Evolutionary conservation across 306 rosid species (phyloP).

Genomic region (Hippophae gyantsensis): DNA sequence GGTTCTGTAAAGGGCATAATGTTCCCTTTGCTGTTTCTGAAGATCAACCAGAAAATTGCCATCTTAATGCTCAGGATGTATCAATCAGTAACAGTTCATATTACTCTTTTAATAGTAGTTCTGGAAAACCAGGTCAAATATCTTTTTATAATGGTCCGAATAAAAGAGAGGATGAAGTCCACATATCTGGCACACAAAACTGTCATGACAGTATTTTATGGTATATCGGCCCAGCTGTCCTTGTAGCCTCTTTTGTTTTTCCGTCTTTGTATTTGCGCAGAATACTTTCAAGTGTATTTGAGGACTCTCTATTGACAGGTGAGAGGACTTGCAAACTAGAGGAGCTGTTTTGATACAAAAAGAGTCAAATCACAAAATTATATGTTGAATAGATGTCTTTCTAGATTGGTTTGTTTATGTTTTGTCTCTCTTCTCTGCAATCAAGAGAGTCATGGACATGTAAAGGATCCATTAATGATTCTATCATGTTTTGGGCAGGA

Average conservation of each 20-base stretch:
- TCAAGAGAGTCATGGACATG: neutral
- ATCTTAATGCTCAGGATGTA: slow-evolving; percentile 25
- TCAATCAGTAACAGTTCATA: slow-evolving; percentile 32
- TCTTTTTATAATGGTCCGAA: slow-evolving; percentile 72
- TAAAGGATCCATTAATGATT: too few relatives aligned
- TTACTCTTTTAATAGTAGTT: slow-evolving; percentile 36
- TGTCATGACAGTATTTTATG: slow-evolving; percentile 56
- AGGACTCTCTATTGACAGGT: slow-evolving; percentile 96
- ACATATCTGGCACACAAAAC: slow-evolving; percentile 27
- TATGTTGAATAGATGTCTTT: slow-evolving; percentile 6
- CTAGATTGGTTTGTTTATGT: slow-evolving; percentile 9
- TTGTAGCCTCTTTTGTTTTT: slow-evolving; percentile 86
- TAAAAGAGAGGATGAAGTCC: slow-evolving; percentile 34
- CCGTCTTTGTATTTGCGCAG: slow-evolving; percentile 85
- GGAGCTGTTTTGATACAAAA: too few relatives aligned
- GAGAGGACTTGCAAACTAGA: slow-evolving; percentile 15
- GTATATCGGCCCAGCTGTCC: slow-evolving; percentile 81
- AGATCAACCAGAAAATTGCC: slow-evolving; percentile 36
- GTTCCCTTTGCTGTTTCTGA: slow-evolving; percentile 58
- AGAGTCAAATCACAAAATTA: neutral
- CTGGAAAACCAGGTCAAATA: slow-evolving; percentile 73
- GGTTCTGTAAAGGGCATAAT: slow-evolving; percentile 32
- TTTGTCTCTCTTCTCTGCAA: neutral
- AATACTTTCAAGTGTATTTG: slow-evolving; percentile 67
- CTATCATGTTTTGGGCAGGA: too few relatives aligned